phyloP scores from a whole-genome alignment of 2,329 filamentous ascomycete species.

The Dactylellina cionopaga region DNA sequence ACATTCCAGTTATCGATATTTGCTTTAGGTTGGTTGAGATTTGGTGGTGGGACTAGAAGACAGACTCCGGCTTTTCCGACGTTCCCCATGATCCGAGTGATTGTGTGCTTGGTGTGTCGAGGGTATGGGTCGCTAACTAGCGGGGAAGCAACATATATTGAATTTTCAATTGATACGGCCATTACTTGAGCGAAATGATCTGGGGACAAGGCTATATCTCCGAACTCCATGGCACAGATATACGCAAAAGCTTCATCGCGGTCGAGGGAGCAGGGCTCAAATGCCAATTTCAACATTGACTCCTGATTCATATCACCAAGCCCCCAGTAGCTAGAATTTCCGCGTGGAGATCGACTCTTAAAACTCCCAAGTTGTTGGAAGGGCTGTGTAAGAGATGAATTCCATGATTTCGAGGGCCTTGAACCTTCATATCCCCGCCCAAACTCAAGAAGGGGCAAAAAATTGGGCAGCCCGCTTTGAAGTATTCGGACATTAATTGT shows the following conservation, averaged over 20 bases:
- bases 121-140: slow-evolving; percentile 7
- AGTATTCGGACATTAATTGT: background rate
- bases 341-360: no score
- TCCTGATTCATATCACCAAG: no score
- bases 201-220: background rate
- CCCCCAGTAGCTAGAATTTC: no score
- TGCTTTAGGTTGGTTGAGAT: background rate
- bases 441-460: background rate
- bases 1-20: slow-evolving; percentile 22
- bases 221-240: slow-evolving; percentile 9
- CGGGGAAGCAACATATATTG: slow-evolving; percentile 20
- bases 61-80: slow-evolving; percentile 17
- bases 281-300: no score
- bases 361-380: no score
- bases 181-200: background rate
- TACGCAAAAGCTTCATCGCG: background rate
- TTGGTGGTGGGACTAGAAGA: slow-evolving; percentile 1
- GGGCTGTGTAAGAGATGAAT: no score
- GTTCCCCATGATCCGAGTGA: slow-evolving; percentile 23
- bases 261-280: background rate
- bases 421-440: no score
- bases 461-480: background rate
- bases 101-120: background rate
- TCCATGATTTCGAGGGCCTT: no score
- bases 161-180: slow-evolving; percentile 32